Base-by-base conservation (phyloP, 1,139 yeast species). In the Scheffersomyces illinoinensis region DNA sequence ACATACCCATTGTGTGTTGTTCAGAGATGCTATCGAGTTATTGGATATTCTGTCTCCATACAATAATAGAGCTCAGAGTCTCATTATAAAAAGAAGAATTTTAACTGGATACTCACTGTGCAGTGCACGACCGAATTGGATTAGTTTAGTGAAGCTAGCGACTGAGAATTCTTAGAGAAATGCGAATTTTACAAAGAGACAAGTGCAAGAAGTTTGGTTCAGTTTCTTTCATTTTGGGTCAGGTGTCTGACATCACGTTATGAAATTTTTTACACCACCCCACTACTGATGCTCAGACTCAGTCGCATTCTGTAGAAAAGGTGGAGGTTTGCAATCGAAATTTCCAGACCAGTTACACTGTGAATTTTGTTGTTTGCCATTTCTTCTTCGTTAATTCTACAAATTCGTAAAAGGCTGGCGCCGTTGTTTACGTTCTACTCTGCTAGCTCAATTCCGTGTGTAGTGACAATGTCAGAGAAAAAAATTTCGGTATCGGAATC, bases 11-110 rank as follows among this genome's bases (percentile, higher is more conserved):
- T 54, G 58, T 53, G 43, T 48, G 17, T 33, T 33, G 43, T 33
- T 33, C 43, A 14, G 17, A 26, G 33, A 33, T 33, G 43, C 43
- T 33, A 33, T n/a, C 17, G 43, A 33, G 43, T 33, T 33, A 33
- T 8, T 33, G 43, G 43, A 12, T 14, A 33, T 3, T 4, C 43
- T 33, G 43, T 33, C 47, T 24, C 55, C 46, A 19, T 46, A 33
- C 43, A 33, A 12, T 12, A 10, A 33, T 33, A 33, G 17, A 33
- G 43, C 43, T 24, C 43, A 33, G 33, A 12, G 18, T 53, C 55
- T 61, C 57, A 62, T 56, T 58, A 57, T 61, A 60, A 66, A 65
- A 65, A 62, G 70, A 63, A 63, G 67, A 65, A 64, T 61, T 67
- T 67, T 66, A 61, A 67, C 71, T 67, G 71, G 71, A 59, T 64